Evolutionary conservation across 2,329 filamentous ascomycete genomes (phyloP).

Genomic region (Claviceps sp.): DNA sequence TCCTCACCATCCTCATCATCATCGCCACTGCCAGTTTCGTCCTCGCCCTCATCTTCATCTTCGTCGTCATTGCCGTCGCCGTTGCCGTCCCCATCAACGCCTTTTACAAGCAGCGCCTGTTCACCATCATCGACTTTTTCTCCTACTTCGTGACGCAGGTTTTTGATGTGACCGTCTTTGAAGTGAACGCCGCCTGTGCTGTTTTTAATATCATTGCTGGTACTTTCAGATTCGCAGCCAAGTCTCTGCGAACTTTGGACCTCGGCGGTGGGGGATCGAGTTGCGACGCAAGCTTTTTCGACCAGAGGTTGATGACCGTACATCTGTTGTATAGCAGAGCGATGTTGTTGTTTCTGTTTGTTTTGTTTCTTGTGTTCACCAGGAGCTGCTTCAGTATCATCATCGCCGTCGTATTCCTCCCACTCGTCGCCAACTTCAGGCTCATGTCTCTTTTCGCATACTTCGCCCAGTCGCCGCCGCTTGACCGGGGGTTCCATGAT

Average conservation of each 20-base stretch:
- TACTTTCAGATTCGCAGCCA: slow-evolving; percentile 63
- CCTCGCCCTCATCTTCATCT: slow-evolving; percentile 14
- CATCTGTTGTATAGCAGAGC: slow-evolving; percentile 31
- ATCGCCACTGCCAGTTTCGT: slow-evolving; percentile 16
- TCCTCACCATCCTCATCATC: slow-evolving; percentile 17
- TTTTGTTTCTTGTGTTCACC: slow-evolving; percentile 21
- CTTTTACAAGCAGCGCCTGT: background rate
- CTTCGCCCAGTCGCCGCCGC: slow-evolving; percentile 39
- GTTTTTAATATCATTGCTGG: slow-evolving; percentile 84
- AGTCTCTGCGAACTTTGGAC: slow-evolving; percentile 87
- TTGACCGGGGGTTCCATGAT: slow-evolving; percentile 48
- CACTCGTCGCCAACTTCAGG: slow-evolving; percentile 1
- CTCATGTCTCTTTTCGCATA: slow-evolving; percentile 15
- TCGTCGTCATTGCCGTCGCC: slow-evolving; percentile 14
- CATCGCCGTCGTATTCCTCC: slow-evolving; percentile 18
- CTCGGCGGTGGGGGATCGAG: slow-evolving; percentile 67
- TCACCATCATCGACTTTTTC: background rate
- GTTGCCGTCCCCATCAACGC: slow-evolving; percentile 16
- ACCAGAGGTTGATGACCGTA: slow-evolving; percentile 44
- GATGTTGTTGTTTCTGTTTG: slow-evolving; percentile 15
- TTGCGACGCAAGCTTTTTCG: slow-evolving; percentile 52
- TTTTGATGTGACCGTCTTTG: slow-evolving; percentile 71
- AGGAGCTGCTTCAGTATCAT: slow-evolving; percentile 34
- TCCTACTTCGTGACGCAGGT: slow-evolving; percentile 42
- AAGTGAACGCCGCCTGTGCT: slow-evolving; percentile 71